Evolutionary conservation across 2,329 filamentous ascomycete species (phyloP).

Genomic region (Beauveria medogensis): DNA sequence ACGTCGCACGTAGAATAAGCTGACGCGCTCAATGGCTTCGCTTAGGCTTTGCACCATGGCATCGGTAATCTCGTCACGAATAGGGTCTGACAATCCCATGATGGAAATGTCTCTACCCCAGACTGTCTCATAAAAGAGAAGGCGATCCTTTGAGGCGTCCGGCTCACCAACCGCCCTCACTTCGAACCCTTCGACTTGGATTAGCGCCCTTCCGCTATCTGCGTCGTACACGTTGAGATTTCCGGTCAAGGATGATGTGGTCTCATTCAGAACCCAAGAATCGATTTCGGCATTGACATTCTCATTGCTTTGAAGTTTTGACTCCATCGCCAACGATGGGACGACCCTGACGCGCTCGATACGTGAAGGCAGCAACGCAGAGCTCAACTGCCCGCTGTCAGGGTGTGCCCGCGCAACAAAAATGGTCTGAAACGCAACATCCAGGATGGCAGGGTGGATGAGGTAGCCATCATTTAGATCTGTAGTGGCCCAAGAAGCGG

Average conservation of each 20-base stretch:
- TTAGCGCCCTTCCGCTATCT: neutral
- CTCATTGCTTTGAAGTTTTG: too few species aligned
- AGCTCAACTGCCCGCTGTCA: neutral
- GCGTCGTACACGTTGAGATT: neutral
- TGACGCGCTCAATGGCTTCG: neutral
- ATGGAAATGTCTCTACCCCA: neutral
- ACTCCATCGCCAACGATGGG: neutral
- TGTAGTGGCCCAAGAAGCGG: neutral
- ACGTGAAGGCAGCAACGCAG: neutral
- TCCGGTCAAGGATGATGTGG: neutral
- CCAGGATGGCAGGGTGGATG: conserved; percentile 26
- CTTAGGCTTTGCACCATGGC: neutral
- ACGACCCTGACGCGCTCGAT: neutral
- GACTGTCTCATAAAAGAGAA: neutral
- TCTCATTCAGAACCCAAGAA: neutral
- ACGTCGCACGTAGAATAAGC: neutral
- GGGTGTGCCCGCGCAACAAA: neutral
- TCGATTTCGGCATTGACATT: neutral
- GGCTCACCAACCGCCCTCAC: neutral
- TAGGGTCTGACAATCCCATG: neutral
- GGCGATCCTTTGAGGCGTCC: neutral
- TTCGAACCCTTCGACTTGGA: neutral
- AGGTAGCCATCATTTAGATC: conserved; percentile 9
- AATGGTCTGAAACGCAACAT: conserved; percentile 25
- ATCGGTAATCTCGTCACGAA: neutral